Percentiles rank a stretch among this genome's conserved stretches.
phyloP scores from a whole-genome alignment of 2,329 filamentous ascomycete genomes.

The Penicillium sp. region DNA sequence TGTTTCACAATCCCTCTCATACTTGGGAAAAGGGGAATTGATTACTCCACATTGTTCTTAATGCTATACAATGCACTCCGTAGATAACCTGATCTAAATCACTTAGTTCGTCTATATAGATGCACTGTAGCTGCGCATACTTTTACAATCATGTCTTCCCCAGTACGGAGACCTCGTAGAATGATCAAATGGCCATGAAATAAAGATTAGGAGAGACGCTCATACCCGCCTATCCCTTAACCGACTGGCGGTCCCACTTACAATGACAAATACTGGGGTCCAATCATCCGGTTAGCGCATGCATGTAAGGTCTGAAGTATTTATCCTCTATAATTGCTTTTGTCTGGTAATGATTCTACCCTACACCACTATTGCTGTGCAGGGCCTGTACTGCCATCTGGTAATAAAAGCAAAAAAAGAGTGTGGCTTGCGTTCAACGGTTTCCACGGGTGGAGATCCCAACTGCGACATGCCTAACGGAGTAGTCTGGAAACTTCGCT shows the following conservation, averaged over 20 bases:
- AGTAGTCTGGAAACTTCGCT: conserved; percentile 17
- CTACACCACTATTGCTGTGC: too few species aligned
- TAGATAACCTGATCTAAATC: neutral
- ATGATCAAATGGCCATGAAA: conserved; percentile 13
- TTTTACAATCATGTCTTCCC: neutral
- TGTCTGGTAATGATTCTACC: neutral
- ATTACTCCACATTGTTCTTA: neutral
- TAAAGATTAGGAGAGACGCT: conserved; percentile 10
- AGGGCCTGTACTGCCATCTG: neutral
- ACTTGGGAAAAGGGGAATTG: neutral
- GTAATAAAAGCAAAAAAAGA: conserved; percentile 18
- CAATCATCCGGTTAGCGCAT: conserved; percentile 9
- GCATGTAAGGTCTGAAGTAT: conserved; percentile 1
- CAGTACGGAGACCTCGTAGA: conserved; percentile 18
- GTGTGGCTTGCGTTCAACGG: conserved; percentile 27
- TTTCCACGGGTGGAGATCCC: conserved; percentile 23
- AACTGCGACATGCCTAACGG: conserved; percentile 19
- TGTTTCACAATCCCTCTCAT: neutral
- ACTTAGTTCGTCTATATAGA: neutral
- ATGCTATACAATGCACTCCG: neutral
- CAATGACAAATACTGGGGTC: conserved; percentile 26
- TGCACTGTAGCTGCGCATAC: neutral
- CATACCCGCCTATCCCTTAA: conserved; percentile 21
- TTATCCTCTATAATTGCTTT: neutral
- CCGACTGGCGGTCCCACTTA: conserved; percentile 8